Conservation (phyloP, 768 basidiomycete species). For the Pholiota conissans region DNA sequence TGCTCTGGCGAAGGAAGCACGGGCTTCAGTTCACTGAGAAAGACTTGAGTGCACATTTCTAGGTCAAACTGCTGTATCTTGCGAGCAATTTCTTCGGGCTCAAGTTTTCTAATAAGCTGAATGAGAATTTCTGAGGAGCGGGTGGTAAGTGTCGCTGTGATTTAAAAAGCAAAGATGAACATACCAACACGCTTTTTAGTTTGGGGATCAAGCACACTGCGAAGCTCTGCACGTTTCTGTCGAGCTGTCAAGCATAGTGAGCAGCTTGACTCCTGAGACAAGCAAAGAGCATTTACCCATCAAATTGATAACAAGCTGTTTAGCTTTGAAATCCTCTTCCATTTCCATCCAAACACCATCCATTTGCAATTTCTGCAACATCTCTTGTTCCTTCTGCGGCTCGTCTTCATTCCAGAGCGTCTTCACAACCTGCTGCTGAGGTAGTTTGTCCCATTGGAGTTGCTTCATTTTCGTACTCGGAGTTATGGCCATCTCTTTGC, state of each 20-base stretch:
- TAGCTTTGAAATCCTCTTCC: slow-evolving; percentile 98
- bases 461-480: slow-evolving; percentile 96
- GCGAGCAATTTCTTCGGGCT: slow-evolving; percentile 84
- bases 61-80: slow-evolving; percentile 87
- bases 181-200: slow-evolving; percentile 92
- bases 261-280: background rate
- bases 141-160: too few relatives aligned
- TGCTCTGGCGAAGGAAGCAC: slow-evolving; percentile 92
- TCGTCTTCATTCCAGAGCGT: slow-evolving; percentile 84
- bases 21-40: slow-evolving; percentile 85
- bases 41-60: slow-evolving; percentile 83
- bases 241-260: slow-evolving; percentile 45
- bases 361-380: slow-evolving; percentile 75
- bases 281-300: slow-evolving; percentile 56
- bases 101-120: slow-evolving; percentile 77
- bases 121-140: slow-evolving; percentile 96
- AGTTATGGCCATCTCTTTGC: slow-evolving; percentile 85
- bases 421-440: slow-evolving; percentile 79
- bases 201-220: slow-evolving; percentile 87
- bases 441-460: slow-evolving; percentile 98
- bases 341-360: slow-evolving; percentile 95
- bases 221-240: slow-evolving; percentile 85
- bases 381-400: slow-evolving; percentile 70
- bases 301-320: slow-evolving; percentile 88
- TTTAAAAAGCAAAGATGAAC: too few relatives aligned